A percentile compares a stretch with the other conserved stretches of the same genome.
These are phyloP conservation scores for Lactarius sanguifluus DNA, from an alignment of 768 basidiomycete species.

Conservation along the genomic window DNA sequence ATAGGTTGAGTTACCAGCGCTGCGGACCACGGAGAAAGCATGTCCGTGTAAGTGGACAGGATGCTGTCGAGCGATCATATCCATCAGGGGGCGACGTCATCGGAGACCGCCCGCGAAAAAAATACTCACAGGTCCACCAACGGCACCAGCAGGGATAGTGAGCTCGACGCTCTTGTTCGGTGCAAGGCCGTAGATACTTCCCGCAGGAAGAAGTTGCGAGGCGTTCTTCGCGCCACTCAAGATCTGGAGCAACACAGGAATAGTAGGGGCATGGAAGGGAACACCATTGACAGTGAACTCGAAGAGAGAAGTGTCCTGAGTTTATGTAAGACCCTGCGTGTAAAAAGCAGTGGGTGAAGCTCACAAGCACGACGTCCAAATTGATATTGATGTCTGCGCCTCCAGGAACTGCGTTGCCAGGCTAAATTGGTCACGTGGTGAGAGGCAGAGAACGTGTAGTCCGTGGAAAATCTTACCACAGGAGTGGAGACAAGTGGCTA, in stretches of 20 bases:
- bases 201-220: conserved; percentile 49
- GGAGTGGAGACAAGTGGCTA: conserved; percentile 23
- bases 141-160: conserved; percentile 43
- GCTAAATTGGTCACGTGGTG: conserved; percentile 20
- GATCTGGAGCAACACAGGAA: conserved; percentile 59
- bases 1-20: conserved; percentile 19
- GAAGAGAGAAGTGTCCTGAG: not conserved
- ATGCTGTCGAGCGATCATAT: conserved; percentile 4
- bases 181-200: conserved; percentile 48
- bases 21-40: conserved; percentile 18
- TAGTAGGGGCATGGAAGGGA: conserved; percentile 42
- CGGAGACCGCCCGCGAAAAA: not conserved
- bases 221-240: conserved; percentile 52
- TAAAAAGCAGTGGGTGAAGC: not conserved
- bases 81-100: not conserved
- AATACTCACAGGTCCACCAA: conserved; percentile 34
- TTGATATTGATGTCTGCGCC: conserved; percentile 31
- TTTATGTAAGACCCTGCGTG: not conserved
- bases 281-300: conserved; percentile 39
- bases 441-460: not conserved
- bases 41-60: conserved; percentile 28
- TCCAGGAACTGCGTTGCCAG: conserved; percentile 30
- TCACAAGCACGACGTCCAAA: conserved; percentile 29
- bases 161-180: conserved; percentile 49
- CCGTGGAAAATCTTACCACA: conserved; percentile 11